These are phyloP conservation scores for Aspergillus nanangensis DNA, from an alignment of 495 filamentous ascomycete species.

Conservation along the genomic window DNA sequence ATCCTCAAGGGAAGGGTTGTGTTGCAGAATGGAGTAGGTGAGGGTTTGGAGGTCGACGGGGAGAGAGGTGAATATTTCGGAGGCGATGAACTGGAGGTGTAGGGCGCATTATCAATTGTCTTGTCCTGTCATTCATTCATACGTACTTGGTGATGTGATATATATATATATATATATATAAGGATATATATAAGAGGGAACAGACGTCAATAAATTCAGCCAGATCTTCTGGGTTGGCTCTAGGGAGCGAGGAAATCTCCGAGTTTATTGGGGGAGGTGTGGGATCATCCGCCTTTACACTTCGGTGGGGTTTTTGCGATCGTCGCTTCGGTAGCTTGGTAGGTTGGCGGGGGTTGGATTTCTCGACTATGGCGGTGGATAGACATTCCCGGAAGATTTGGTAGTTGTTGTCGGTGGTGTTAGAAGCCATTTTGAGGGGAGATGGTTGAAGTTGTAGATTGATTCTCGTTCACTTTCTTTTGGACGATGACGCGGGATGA, in stretches of 20 bases:
- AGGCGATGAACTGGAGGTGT: conserved; percentile 75
- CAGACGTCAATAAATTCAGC: conserved; percentile 65
- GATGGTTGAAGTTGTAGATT: background rate
- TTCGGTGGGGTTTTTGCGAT: conserved; percentile 33
- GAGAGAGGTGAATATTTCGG: conserved; percentile 61
- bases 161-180: conserved; percentile 17
- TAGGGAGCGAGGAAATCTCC: background rate
- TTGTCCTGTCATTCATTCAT: background rate
- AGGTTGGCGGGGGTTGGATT: conserved; percentile 35
- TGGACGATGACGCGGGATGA: too few relatives aligned
- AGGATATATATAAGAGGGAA: too few relatives aligned
- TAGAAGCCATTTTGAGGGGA: conserved; percentile 10
- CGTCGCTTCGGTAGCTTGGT: conserved; percentile 39
- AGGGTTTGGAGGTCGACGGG: conserved; percentile 56
- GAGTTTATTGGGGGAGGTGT: background rate
- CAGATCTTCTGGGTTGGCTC: conserved; percentile 58
- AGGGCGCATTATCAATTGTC: conserved; percentile 13
- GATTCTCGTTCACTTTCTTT: background rate
- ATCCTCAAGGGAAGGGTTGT: conserved; percentile 40
- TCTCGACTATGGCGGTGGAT: conserved; percentile 52
- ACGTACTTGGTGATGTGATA: background rate
- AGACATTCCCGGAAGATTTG: conserved; percentile 66
- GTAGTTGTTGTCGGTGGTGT: conserved; percentile 50
- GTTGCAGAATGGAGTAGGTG: conserved; percentile 51
- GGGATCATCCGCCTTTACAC: conserved; percentile 2